phyloP scores from a whole-genome alignment of 768 basidiomycete species.

The Kondoa malvinella region DNA sequence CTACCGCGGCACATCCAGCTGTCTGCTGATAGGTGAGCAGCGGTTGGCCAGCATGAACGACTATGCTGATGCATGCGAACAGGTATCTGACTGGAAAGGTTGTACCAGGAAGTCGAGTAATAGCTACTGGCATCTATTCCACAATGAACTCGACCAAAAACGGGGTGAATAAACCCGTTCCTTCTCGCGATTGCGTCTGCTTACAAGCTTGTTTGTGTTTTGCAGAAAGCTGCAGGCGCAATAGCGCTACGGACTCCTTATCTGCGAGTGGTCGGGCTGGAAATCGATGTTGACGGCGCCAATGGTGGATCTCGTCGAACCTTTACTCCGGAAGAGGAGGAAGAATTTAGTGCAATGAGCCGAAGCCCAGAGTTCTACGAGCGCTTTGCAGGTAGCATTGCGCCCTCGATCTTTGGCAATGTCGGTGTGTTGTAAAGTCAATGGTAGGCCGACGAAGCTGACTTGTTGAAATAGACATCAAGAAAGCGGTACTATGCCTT shows the following conservation, averaged over 20 bases:
- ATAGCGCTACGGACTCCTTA: conserved; percentile 87
- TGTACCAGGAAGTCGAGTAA: conserved; percentile 84
- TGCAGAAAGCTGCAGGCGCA: conserved; percentile 41
- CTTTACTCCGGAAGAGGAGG: conserved; percentile 90
- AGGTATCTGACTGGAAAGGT: conserved; percentile 73
- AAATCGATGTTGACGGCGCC: conserved; percentile 61
- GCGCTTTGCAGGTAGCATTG: conserved; percentile 80
- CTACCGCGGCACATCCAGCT: conserved; percentile 86
- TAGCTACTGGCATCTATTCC: conserved; percentile 91
- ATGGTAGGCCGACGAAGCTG: background rate
- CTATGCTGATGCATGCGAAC: background rate
- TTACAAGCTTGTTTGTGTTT: background rate
- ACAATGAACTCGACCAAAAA: conserved; percentile 81
- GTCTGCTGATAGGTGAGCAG: conserved; percentile 56
- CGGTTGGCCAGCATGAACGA: no score
- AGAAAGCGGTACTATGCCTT: conserved; percentile 91
- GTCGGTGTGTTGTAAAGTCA: conserved; percentile 64
- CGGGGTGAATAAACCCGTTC: conserved; percentile 39
- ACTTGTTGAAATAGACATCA: conserved; percentile 81
- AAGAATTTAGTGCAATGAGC: conserved; percentile 69
- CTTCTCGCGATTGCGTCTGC: background rate
- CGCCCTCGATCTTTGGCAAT: conserved; percentile 91
- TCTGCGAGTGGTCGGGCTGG: conserved; percentile 78
- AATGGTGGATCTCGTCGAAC: conserved; percentile 45
- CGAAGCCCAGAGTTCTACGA: conserved; percentile 76